phyloP scores from a whole-genome alignment of 148 eudicot genomes.

The Spergularia bocconei region DNA sequence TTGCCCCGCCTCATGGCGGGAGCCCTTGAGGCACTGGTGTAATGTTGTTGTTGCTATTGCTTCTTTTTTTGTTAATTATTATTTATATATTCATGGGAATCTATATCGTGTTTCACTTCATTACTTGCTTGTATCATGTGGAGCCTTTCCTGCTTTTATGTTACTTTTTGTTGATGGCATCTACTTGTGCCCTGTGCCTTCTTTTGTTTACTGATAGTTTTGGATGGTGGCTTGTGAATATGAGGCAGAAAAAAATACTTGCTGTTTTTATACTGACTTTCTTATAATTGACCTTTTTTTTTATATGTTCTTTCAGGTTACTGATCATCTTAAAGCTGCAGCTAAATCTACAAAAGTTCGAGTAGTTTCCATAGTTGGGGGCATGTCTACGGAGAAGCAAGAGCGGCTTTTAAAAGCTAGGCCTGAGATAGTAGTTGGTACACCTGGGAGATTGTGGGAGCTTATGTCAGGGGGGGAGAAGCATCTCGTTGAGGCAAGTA shows the following conservation, averaged over 20 bases:
- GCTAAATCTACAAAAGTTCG: conserved; percentile 60
- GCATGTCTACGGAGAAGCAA: conserved; percentile 91
- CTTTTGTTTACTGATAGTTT: neutral
- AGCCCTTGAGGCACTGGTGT: too few species aligned
- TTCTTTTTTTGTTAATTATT: too few species aligned
- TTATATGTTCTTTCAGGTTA: conserved; percentile 44
- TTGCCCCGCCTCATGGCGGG: too few species aligned
- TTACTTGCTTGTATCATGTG: too few species aligned
- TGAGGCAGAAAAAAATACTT: neutral
- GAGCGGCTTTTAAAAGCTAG: conserved; percentile 81
- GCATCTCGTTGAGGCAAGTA: conserved; percentile 88
- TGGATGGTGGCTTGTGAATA: neutral
- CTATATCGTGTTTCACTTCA: too few species aligned
- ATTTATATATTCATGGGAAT: too few species aligned
- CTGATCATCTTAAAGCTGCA: conserved; percentile 82
- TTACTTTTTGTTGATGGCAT: neutral
- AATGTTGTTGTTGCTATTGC: too few species aligned
- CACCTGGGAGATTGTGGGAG: conserved; percentile 99
- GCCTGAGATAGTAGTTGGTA: conserved; percentile 96
- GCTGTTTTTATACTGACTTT: neutral
- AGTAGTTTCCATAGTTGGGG: conserved; percentile 92
- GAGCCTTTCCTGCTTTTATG: neutral
- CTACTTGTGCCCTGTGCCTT: neutral
- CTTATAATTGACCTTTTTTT: neutral
- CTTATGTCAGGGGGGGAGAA: conserved; percentile 93